Evolutionary conservation across 139 green algal species (phyloP).

Genomic region (Diplosphaera chodatii): DNA sequence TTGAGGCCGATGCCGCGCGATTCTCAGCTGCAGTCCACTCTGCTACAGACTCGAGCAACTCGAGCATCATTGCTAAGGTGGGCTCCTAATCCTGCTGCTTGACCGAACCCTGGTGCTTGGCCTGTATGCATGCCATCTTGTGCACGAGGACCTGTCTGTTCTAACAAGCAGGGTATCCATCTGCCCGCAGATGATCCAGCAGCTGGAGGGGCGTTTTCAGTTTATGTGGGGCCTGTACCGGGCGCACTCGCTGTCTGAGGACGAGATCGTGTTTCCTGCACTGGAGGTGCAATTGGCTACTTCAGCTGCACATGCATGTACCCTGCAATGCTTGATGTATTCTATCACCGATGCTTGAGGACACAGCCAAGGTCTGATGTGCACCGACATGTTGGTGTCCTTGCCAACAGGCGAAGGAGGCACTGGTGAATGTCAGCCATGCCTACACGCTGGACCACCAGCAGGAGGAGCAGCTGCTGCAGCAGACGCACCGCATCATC

Average conservation of each 20-base stretch:
- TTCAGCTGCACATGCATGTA: no score
- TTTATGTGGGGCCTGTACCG: slow-evolving; percentile 85
- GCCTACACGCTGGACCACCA: slow-evolving; percentile 95
- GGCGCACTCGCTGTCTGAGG: slow-evolving; percentile 72
- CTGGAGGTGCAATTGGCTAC: no score
- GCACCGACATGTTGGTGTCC: no score
- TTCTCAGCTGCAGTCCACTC: slow-evolving; percentile 12
- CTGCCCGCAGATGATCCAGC: slow-evolving; percentile 39
- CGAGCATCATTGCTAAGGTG: background rate
- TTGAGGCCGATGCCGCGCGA: slow-evolving; percentile 65
- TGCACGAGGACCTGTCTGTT: no score
- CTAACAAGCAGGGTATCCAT: no score
- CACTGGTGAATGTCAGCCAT: slow-evolving; percentile 88
- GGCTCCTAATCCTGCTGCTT: no score
- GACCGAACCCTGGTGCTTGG: no score
- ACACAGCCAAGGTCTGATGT: no score
- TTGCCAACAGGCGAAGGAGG: slow-evolving; percentile 65
- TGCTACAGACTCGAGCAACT: no score
- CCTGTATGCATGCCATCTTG: no score
- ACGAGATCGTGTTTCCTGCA: slow-evolving; percentile 97
- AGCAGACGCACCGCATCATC: slow-evolving; percentile 33
- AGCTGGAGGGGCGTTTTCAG: slow-evolving; percentile 83
- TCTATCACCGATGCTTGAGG: no score
- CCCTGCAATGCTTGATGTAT: no score
- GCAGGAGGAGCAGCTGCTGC: slow-evolving; percentile 87